Base-by-base conservation (phyloP, 495 filamentous ascomycete species). In the Podospora pseudopauciseta region DNA sequence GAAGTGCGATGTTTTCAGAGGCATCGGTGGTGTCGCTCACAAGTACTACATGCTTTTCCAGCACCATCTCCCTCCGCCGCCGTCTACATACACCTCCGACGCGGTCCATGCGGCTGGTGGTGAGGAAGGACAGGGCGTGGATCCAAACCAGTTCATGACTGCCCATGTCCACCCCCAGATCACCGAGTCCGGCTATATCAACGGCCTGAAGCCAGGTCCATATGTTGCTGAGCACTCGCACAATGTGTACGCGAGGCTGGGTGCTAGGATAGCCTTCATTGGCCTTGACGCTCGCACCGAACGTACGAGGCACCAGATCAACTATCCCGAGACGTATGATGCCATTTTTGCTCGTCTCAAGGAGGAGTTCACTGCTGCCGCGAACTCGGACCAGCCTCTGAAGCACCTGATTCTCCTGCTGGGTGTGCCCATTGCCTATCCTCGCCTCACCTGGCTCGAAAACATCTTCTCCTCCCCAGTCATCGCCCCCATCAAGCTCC, bases 1-100 rank as follows among this genome's bases (percentile, higher is more conserved):
- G 94, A 88, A 85, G 75, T 97, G 92, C 73, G 83, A 90, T 60
- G 77, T 97, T 44, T 97, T 98, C 81, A 87, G 90, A 65, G 94
- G 94, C 62, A 94, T 98, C 69, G 94, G 94, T 11, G 92, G 91
- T 26, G 86, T 90, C 19, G 90, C 92, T 3, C 90, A 90, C 80
- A 96, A 93, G 75, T 96, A 97, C 79, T 97, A 97, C 75, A 87
- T 93, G 78, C 85, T 98, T 20, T 97, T 98, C 80, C 94, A 97
- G 81, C 94, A 97, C 68, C 94, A 98, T 70, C 82, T 94, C 28
- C 83, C 92, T 18, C 93, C 93, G 18, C 92, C 92, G 13, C 82
- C 85, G 67, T 92, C 89, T 5, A 95, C 93, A 3, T 96, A 89
- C 76, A 95, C 91, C 13, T 92, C 92, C 0, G 77, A 74, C 60